Percentiles rank a stretch among this genome's conserved stretches.
phyloP scores from a whole-genome alignment of 768 basidiomycete genomes.

The Sporobolomyces roseus region DNA sequence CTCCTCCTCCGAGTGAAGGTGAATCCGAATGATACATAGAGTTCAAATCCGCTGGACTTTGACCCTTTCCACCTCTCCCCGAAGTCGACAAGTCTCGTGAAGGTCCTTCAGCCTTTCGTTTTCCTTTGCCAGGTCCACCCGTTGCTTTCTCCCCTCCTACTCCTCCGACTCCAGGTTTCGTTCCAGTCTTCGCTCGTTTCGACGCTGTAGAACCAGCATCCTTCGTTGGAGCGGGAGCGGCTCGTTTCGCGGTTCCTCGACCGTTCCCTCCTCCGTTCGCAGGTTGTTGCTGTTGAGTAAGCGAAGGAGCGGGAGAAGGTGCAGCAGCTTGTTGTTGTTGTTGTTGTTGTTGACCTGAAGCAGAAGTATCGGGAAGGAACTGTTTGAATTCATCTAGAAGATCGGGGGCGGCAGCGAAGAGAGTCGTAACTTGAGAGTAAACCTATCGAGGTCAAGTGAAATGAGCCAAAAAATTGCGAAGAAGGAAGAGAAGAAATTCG shows the following conservation, averaged over 20 bases:
- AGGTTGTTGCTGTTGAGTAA: background rate
- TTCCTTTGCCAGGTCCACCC: constrained; percentile 21
- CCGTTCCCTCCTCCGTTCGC: background rate
- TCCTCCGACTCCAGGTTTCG: constrained; percentile 3
- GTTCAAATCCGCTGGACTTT: constrained; percentile 16
- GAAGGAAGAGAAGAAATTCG: background rate
- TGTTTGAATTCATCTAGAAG: constrained; percentile 47
- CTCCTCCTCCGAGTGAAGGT: constrained; percentile 6
- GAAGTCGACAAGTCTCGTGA: constrained; percentile 1
- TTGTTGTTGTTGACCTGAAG: constrained; percentile 23
- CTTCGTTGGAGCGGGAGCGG: background rate
- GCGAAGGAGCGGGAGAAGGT: background rate
- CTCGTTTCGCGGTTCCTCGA: constrained; percentile 19
- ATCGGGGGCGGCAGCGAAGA: constrained; percentile 45
- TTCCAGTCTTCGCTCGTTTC: constrained; percentile 6
- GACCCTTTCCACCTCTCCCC: constrained; percentile 11
- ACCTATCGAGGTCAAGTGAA: constrained; percentile 26
- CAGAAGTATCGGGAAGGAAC: constrained; percentile 45
- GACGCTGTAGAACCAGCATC: background rate
- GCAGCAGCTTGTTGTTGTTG: constrained; percentile 8
- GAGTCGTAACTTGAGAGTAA: constrained; percentile 44
- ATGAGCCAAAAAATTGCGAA: too few species aligned
- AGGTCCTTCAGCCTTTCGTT: constrained; percentile 29
- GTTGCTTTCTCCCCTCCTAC: background rate
- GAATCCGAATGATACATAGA: constrained; percentile 26